Evolutionary conservation across 495 filamentous ascomycete species (phyloP), one percentile per base, ranked within the genome.

Genomic region (Lophium mytilinum): DNA sequence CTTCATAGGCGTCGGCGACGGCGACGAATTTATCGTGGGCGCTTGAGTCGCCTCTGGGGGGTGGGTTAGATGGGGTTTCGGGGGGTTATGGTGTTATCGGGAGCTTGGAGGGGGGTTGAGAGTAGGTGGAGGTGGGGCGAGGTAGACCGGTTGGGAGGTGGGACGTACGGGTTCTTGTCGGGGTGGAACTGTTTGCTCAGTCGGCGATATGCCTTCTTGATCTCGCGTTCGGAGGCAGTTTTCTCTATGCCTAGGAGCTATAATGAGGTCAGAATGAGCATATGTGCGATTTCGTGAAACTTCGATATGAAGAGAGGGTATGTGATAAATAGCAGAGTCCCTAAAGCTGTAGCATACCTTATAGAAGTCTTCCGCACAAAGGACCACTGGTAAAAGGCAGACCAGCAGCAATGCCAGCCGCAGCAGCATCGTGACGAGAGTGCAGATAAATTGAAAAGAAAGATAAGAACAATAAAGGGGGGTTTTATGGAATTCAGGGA

Each of bases 161-260:
- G 24, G 50, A 80, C 86, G 65, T 75, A 95, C 89, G 93, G 93
- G 61, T 99, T 99, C 80, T 99, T 99, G 69, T 99, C 93, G 0
- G 93, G 93, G 66, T 99, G 93, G 71, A 79, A 96, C 73, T 95
- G 95, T 73, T 96, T 96, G 78, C 88, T 93, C 4, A 97, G 75
- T 48, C 81, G 86, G 49, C 90, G 82, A 72, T 99, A 99, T 36
- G 93, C 94, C n/a, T 86, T 83, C 73, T 97, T 99, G 73, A 98
- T 90, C 67, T 97, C 89, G 63, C 82, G 83, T 48, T 96, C 92
- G 12, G 82, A 87, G 3, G 93, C 92, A 18, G 82, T 76, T 68
- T 85, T 90, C 67, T 87, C 78, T 65, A 98, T 69, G 48, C 87
- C 89, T 35, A 98, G 81, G 42, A 94, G 77, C 80, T 87, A 37